Evolutionary conservation across 108 stramenopile genomes (phyloP).

Genomic region (Pinguiococcus pyrenoidosus): DNA sequence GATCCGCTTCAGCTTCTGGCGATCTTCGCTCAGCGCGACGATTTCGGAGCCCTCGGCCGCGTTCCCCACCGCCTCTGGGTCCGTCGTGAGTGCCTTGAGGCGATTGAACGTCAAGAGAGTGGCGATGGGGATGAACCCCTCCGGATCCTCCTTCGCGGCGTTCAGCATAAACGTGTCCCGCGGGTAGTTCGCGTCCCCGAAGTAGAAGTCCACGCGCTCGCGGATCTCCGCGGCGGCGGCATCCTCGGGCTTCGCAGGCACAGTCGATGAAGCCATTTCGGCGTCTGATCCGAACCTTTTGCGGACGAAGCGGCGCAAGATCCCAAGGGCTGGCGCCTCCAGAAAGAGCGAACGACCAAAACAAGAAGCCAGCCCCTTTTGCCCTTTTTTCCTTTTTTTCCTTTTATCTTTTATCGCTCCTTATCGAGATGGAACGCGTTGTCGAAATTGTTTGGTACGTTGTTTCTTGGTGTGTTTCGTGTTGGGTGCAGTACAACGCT

Average conservation of each 20-base stretch:
- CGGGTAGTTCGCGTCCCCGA: slow-evolving; percentile 5
- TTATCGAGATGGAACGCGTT: no score
- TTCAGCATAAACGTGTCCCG: slow-evolving; percentile 7
- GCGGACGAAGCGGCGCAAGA: no score
- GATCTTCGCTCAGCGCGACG: slow-evolving; percentile 3
- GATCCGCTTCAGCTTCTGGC: not conserved
- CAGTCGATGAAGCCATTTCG: no score
- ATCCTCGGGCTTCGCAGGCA: not conserved
- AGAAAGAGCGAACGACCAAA: no score
- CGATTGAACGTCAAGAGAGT: slow-evolving; percentile 1
- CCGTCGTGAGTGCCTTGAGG: slow-evolving; percentile 1
- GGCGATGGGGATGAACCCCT: not conserved
- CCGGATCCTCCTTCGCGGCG: not conserved
- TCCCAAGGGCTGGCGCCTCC: no score
- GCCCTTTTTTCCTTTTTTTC: no score
- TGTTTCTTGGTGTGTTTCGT: no score
- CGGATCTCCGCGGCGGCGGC: not conserved
- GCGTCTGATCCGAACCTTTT: no score
- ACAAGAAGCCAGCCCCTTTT: no score
- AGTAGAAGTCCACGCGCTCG: slow-evolving; percentile 8
- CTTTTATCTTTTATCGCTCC: no score
- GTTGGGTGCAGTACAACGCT: no score
- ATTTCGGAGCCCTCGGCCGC: not conserved
- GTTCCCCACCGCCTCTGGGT: not conserved
- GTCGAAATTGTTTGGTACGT: no score